Base-by-base conservation (phyloP, 192 early-diverging fungal genomes). In the Coemansia sp. region DNA sequence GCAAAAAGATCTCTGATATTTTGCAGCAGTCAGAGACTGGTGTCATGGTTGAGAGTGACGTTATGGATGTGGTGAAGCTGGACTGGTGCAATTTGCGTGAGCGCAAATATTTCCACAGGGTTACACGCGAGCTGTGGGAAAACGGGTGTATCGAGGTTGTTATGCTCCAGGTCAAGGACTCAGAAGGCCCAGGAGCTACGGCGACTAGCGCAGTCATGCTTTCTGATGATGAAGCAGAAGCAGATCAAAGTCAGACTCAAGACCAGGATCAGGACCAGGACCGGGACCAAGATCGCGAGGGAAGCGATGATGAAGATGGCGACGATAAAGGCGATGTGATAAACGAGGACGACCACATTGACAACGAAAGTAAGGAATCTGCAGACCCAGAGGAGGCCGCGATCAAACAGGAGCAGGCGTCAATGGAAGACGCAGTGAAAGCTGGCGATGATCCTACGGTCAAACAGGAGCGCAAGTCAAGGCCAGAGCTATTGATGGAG, bases 41-140 rank as follows among this genome's bases (percentile, higher is more conserved):
- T 12, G 67, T 52, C 22, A 83, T 83, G 72, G 60, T 78, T 0
- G 76, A 78, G 40, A 33, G 55, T 5, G 81, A 83, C 55, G 25
- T 78, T 11, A 57, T 78, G 7, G 72, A 74, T 6, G 69, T 48
- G 1, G 28, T 78, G 32, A 48, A 61, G 31, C 63, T 83, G 4
- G 70, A 83, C 36, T 20, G 71, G 11, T 66, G 56, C 56, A 59
- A 71, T 50, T 33, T 5, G 7, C 34, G 36, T 14, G 64, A 72
- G 28, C 58, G 61, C 42, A 70, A 55, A 50, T 76, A 73, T 56
- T 82, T 76, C 40, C 75, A 73, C 42, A 70, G 74, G 0, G 64
- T 63, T 7, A 31, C 71, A 11, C 56, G 71, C 17, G 30, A 63
- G 10, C 40, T 82, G 8, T 55, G 56, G 11, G 61, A 38, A 0